These are phyloP conservation scores for Solanum hybrid DNA, from an alignment of 305 asterid genomes.

Conservation along the genomic window DNA sequence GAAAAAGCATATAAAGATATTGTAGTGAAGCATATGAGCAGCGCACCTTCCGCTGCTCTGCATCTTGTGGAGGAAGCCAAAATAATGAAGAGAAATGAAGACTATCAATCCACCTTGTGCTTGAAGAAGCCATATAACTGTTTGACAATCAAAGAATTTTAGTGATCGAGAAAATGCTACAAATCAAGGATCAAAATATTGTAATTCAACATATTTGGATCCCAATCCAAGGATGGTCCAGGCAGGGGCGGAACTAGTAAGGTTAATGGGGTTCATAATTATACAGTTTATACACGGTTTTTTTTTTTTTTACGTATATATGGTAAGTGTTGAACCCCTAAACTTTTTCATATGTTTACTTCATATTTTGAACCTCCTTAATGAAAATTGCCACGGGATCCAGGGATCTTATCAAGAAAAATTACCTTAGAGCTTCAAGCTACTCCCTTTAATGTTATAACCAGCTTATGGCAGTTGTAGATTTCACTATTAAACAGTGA, in stretches of 20 bases:
- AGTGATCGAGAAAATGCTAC: background rate
- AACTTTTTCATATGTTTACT: background rate
- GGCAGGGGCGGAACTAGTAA: background rate
- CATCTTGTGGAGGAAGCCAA: constrained; percentile 87
- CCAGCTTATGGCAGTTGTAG: background rate
- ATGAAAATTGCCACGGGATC: background rate
- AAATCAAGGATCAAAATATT: background rate
- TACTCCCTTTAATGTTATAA: background rate
- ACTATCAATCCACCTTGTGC: constrained; percentile 76
- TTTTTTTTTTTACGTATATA: background rate
- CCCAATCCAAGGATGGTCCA: background rate
- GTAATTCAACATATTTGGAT: constrained; percentile 1
- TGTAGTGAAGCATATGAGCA: background rate
- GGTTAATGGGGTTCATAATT: background rate
- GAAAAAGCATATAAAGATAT: background rate
- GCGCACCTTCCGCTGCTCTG: constrained; percentile 69
- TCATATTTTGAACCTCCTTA: background rate
- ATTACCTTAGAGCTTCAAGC: constrained; percentile 1
- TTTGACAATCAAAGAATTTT: constrained; percentile 3
- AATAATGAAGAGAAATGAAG: constrained; percentile 90
- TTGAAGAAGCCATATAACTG: constrained; percentile 29
- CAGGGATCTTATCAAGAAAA: background rate
- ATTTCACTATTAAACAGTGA: background rate
- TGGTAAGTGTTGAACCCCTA: background rate
- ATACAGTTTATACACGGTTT: background rate